Conservation (phyloP, 208 protist species). For the Trypanosoma melophagium region DNA sequence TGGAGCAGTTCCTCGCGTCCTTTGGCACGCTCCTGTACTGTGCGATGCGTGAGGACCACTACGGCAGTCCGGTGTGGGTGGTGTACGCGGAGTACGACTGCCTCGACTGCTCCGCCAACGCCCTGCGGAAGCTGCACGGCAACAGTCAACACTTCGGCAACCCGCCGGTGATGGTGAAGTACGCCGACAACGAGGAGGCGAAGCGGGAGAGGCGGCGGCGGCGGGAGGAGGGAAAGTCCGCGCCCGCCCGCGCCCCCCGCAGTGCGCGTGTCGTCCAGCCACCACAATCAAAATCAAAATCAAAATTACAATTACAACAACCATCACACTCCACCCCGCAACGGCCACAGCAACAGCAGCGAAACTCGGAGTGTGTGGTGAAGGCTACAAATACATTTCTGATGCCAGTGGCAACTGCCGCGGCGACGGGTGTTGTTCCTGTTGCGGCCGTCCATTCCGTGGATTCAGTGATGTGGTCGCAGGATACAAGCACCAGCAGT, state of each 20-base stretch:
- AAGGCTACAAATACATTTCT: too few relatives aligned
- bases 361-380: too few relatives aligned
- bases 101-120: conserved; percentile 57
- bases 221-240: conserved; percentile 38
- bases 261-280: not conserved
- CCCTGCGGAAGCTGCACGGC: conserved; percentile 66
- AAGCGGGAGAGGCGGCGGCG: conserved; percentile 77
- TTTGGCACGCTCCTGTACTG: conserved; percentile 84
- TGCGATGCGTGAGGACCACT: conserved; percentile 86
- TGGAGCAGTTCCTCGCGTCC: conserved; percentile 65
- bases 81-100: conserved; percentile 83
- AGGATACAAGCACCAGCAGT: not conserved
- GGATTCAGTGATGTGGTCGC: too few relatives aligned
- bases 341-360: too few relatives aligned
- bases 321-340: too few relatives aligned
- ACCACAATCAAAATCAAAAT: not conserved
- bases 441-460: too few relatives aligned
- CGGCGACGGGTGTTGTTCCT: too few relatives aligned
- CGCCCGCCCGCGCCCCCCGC: conserved; percentile 3
- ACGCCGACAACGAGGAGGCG: conserved; percentile 75
- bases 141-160: conserved; percentile 65
- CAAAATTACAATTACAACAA: not conserved
- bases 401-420: too few relatives aligned
- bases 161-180: conserved; percentile 74
- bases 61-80: conserved; percentile 80